Base-by-base conservation (phyloP, 1,284 basidiomycete genomes). In the Apiotrichum domesticum region DNA sequence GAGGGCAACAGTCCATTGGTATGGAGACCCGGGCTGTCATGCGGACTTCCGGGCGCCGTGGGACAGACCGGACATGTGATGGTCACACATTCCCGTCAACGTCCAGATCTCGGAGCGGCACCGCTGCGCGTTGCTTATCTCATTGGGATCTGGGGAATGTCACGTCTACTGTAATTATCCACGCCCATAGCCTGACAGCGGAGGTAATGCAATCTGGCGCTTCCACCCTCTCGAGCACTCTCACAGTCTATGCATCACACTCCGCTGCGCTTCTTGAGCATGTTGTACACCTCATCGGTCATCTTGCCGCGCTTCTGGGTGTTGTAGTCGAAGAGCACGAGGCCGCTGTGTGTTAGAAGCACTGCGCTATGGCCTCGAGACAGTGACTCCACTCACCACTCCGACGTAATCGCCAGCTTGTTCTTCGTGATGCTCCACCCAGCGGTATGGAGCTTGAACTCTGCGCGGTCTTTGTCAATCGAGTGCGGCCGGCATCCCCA, bases 291-390 rank as follows among this genome's bases (percentile, higher is more conserved):
- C 34, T 64, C 54, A 44, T 70, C 68, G 7, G 65, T 54, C 69
- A 76, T 71, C 4, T 47, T 46, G 5, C 74, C 74, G 58, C 72
- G 72, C 34, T 58, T 59, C 47, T 69, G 51, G 14, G 63, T 58
- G 48, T 73, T 66, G 52, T 72, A 75, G 58, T 76, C 72, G 56
- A 73, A 76, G 67, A 76, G 71, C 13, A 74, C 72, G n/a, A 69
- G 61, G 6, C 67, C 69, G 33, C 50, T 51, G 50, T 6, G 47
- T 71, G 55, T 49, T 15, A 48, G 46, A 14, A 9, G 13, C 37
- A 2, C 37, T 39, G 10, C 33, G 14, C 45, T 9, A 13, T 35
- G 10, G 34, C 7, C 6, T 15, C 6, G 6, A n/a, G 15, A 29
- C 2, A 29, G 2, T 29, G 2, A 6, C n/a, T 5, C 11, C 14